Evolutionary conservation across 78 protist species (phyloP), one percentile per base, ranked within the genome.

Genomic region (Diacronema lutheri): DNA sequence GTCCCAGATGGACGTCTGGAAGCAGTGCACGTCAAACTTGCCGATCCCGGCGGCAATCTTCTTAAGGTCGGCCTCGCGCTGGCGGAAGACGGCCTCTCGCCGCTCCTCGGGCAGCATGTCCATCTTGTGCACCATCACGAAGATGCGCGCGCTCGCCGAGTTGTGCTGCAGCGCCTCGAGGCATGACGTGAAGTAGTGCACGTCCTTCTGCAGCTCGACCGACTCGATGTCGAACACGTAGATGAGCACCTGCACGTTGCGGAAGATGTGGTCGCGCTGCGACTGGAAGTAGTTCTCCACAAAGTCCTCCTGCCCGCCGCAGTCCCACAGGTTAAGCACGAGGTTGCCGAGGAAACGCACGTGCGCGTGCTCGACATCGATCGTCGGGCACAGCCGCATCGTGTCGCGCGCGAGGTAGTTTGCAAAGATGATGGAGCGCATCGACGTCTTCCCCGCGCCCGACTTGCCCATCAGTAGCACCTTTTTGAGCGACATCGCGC

Each of bases 41-140:
- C 50, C 74, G 35, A 90, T 82, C 44, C 93, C 94, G 44, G 72
- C 71, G 11, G 97, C 89, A 7, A 90, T 46, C n/a, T 69, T 77
- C 89, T 85, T 29, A 29, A 95, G 88, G 62, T 96, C 95, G 19
- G 41, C 41, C 66, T 89, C 92, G 29, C 90, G 69, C 55, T 92
- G 83, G 61, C 35, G 60, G 60, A 90, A 94, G 35, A 90, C 88
- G 41, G 13, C 33, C 68, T 61, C 82, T 68, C 84, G 80, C 50
- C 13, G 64, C 13, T 62, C 85, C n/a, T 20, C 89, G 11, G 91
- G 95, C 2, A 97, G 88, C 66, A 94, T 85, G 89, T 97, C 99
- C 99, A 97, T 97, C 86, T 97, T 97, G 95, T 97, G 99, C 37
- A 97, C 55, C 41, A 97, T 86, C 74, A 95, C 91, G 89, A 96